Evolutionary conservation across 1,284 basidiomycete genomes (phyloP).

Genomic region (Puccinia hordei): DNA sequence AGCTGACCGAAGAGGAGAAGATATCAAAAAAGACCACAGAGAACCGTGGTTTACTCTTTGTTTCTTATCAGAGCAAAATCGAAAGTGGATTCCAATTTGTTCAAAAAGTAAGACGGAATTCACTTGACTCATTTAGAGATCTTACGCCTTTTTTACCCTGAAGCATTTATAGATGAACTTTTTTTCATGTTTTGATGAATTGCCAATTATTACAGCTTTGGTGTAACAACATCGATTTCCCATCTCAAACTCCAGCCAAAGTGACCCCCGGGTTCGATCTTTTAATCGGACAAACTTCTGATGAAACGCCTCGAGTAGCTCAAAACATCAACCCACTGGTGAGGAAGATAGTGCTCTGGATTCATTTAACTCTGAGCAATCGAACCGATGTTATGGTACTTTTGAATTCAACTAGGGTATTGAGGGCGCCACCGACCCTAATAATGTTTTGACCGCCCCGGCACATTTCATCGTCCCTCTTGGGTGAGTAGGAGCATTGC

Average conservation of each 20-base stretch:
- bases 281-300: slow-evolving; percentile 36
- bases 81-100: slow-evolving; percentile 49
- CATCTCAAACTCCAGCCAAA: slow-evolving; percentile 25
- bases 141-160: not conserved
- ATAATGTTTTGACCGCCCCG: slow-evolving; percentile 33
- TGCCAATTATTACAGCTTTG: slow-evolving; percentile 11
- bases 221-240: slow-evolving; percentile 48
- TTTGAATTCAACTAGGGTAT: slow-evolving; percentile 13
- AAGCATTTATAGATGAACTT: not conserved
- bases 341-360: not conserved
- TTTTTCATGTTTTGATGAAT: not conserved
- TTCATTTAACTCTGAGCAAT: not conserved
- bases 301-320: slow-evolving; percentile 31
- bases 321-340: slow-evolving; percentile 45
- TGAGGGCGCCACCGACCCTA: slow-evolving; percentile 37
- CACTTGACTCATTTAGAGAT: not conserved
- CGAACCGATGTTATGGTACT: not conserved
- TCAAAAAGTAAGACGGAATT: slow-evolving; percentile 30
- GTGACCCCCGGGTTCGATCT: slow-evolving; percentile 46
- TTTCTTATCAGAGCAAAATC: slow-evolving; percentile 47
- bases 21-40: slow-evolving; percentile 39
- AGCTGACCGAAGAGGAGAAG: slow-evolving; percentile 32
- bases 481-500: slow-evolving; percentile 26
- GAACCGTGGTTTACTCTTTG: slow-evolving; percentile 47
- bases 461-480: slow-evolving; percentile 34